phyloP scores from a whole-genome alignment of 169 alveolate genomes.

The Babesia caballi region DNA sequence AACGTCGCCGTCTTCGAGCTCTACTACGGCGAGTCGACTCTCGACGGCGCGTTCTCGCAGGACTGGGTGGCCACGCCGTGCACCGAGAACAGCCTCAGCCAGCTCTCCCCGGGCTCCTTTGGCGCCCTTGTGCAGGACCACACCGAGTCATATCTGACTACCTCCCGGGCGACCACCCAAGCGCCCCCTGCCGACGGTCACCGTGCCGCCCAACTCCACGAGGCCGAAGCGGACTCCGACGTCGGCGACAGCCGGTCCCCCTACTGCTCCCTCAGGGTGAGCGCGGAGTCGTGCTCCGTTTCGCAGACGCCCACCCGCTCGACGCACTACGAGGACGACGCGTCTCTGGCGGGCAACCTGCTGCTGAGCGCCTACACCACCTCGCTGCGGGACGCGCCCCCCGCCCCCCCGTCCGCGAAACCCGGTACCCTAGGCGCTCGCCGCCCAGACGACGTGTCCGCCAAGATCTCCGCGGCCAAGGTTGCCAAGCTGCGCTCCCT shows the following conservation, averaged over 20 bases:
- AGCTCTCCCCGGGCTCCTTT: not conserved
- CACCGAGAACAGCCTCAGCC: not conserved
- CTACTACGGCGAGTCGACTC: constrained; percentile 19
- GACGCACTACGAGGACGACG: not conserved
- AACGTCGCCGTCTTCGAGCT: constrained; percentile 17
- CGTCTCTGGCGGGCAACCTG: not conserved
- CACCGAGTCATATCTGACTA: too few relatives aligned
- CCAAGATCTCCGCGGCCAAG: not conserved
- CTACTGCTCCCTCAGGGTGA: not conserved
- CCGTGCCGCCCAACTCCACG: not conserved
- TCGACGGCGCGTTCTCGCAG: not conserved
- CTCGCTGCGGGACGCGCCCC: not conserved
- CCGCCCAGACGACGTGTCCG: not conserved
- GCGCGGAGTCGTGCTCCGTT: not conserved
- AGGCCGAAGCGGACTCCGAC: not conserved
- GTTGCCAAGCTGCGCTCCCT: constrained; percentile 19
- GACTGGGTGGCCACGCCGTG: constrained; percentile 1
- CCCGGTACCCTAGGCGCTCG: too few relatives aligned
- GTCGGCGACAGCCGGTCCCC: not conserved
- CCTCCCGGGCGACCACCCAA: not conserved
- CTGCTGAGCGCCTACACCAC: constrained; percentile 31
- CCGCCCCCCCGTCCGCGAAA: not conserved
- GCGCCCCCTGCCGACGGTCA: not conserved
- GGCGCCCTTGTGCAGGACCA: not conserved
- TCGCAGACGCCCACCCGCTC: not conserved